Conservation (phyloP, 1,284 basidiomycete species). For the Leccinum fallax region DNA sequence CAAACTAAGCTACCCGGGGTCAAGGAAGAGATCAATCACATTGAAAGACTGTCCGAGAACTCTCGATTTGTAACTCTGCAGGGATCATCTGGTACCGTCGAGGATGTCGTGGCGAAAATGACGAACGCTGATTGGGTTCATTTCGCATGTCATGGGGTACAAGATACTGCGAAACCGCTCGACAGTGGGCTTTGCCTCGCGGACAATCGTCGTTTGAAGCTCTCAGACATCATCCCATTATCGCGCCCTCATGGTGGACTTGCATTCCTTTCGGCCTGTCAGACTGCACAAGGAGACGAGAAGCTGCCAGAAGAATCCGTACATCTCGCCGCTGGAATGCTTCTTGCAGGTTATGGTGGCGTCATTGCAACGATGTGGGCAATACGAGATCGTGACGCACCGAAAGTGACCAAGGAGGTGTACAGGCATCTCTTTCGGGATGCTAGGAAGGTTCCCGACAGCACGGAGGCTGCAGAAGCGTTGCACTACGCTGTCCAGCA, state of each 20-base stretch:
- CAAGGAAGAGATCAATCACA: background rate
- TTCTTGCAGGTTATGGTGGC: too few species aligned
- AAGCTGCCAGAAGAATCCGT: too few species aligned
- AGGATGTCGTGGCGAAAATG: too few species aligned
- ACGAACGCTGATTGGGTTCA: too few species aligned
- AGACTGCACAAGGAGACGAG: too few species aligned
- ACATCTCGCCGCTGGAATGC: too few species aligned
- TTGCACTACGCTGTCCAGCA: background rate
- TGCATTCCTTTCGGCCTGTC: too few species aligned
- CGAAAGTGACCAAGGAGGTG: background rate
- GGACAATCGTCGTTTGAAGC: too few species aligned
- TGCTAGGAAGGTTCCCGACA: background rate
- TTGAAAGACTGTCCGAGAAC: background rate
- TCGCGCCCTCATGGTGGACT: too few species aligned
- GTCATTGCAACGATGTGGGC: too few species aligned
- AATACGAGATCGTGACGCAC: background rate
- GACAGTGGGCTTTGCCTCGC: too few species aligned
- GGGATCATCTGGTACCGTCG: background rate
- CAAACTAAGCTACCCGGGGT: background rate
- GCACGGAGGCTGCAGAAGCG: background rate
- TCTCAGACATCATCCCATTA: too few species aligned
- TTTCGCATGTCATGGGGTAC: background rate
- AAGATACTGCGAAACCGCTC: background rate
- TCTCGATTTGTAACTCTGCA: background rate
- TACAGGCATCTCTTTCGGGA: background rate